Conservation (phyloP, 2,329 filamentous ascomycete species). For the Colletotrichum gloeosporioides region DNA sequence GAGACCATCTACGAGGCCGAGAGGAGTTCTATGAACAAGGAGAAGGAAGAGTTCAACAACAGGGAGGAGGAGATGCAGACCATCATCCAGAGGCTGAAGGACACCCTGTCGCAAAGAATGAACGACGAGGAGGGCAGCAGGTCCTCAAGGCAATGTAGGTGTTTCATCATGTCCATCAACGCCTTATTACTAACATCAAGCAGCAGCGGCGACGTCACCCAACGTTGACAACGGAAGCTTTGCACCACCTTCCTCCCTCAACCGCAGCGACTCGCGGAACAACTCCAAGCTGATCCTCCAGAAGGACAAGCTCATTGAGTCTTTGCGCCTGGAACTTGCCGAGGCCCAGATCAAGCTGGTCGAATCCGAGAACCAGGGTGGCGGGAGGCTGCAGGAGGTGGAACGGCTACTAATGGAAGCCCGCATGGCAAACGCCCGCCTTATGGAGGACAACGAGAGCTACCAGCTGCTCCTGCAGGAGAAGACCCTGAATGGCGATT, state of each 20-base stretch:
- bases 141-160: constrained; percentile 63
- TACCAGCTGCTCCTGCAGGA: constrained; percentile 95
- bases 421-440: constrained; percentile 91
- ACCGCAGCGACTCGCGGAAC: constrained; percentile 87
- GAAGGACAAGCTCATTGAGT: constrained; percentile 96
- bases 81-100: constrained; percentile 91
- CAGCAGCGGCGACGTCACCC: constrained; percentile 55
- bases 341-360: constrained; percentile 95
- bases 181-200: constrained; percentile 1
- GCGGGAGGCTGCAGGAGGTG: constrained; percentile 86
- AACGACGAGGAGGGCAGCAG: constrained; percentile 60
- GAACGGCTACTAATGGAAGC: constrained; percentile 89
- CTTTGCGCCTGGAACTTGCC: constrained; percentile 86
- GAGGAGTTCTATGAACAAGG: constrained; percentile 83
- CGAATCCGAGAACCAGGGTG: constrained; percentile 91
- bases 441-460: constrained; percentile 99
- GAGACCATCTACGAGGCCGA: constrained; percentile 93
- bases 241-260: constrained; percentile 82
- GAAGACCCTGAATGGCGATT: constrained; percentile 94
- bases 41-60: constrained; percentile 86
- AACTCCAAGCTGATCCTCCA: constrained; percentile 90
- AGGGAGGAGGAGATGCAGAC: constrained; percentile 90
- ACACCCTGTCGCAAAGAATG: constrained; percentile 81
- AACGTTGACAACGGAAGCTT: constrained; percentile 80
- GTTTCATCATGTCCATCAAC: constrained; percentile 2